Evolutionary conservation across 441 rosid species (phyloP), one percentile per base, ranked within the genome.

Genomic region (Cnidoscolus chayamansa): DNA sequence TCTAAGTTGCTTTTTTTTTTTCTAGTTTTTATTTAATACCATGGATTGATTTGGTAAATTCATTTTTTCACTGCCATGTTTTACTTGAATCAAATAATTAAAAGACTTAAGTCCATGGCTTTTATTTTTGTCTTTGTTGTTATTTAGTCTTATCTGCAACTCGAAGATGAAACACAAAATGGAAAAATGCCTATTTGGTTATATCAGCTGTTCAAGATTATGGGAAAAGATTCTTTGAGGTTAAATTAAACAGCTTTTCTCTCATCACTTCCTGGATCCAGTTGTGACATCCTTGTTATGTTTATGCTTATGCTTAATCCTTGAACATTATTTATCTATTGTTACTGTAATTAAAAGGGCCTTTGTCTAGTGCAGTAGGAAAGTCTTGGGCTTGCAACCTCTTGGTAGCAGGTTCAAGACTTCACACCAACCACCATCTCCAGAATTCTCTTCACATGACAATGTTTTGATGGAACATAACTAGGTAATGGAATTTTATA

Each of bases 311-410:
- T 63, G 62, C 57, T 70, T 73, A 37, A 51, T 72, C 47, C 63
- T 58, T 59, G 35, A 45, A 57, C 50, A 15, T 51, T 54, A 7
- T 37, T n/a, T 67, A 40, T 48, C 25, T n/a, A 31, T 67, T 61
- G 67, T 65, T 40, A 51, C 65, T 35, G 40, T 37, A 53, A 63
- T 13, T 11, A 15, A 53, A 37, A 19, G 32, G 60, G 47, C 15
- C 50, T 37, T 66, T 25, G 47, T 31, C n/a, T 37, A 61, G 64
- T 25, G 48, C 54, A 55, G 17, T 64, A 58, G 30, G 51, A 10
- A 56, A 64, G 70, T 64, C 70, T 65, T 73, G 55, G 63, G 71
- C 60, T 67, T 60, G 40, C 62, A 67, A 20, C 54, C 56, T 59
- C 54, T 32, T 25, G 20, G 50, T 25, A 9, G n/a, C 50, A 51